Evolutionary conservation across 495 filamentous ascomycete species (phyloP).

Genomic region (Glutinoglossum americanum): DNA sequence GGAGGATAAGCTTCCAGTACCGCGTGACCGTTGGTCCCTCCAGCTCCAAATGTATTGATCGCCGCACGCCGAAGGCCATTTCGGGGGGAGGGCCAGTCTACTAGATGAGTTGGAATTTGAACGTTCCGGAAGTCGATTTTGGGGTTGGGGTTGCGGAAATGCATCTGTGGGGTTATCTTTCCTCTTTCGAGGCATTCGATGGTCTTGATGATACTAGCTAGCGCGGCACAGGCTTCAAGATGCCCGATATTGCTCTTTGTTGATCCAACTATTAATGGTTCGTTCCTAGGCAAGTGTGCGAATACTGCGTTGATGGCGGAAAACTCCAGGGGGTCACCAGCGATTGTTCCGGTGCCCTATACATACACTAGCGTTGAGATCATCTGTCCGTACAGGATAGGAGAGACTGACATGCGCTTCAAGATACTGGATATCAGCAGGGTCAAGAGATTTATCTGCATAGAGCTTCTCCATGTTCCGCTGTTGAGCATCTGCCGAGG

Average conservation of each 20-base stretch:
- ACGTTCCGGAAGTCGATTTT: slow-evolving; percentile 11
- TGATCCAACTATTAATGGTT: slow-evolving; percentile 10
- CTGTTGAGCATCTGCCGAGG: no score
- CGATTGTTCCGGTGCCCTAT: slow-evolving; percentile 20
- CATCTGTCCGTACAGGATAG: no score
- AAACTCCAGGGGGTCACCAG: slow-evolving; percentile 24
- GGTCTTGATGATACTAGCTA: slow-evolving; percentile 21
- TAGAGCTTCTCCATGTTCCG: no score
- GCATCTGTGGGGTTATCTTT: slow-evolving; percentile 15
- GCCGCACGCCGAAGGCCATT: slow-evolving; percentile 13
- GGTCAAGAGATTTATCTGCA: no score
- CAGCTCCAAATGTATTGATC: slow-evolving; percentile 23
- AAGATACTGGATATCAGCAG: slow-evolving; percentile 17
- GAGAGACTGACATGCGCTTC: slow-evolving; percentile 29
- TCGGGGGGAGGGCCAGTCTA: neutral
- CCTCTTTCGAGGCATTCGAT: slow-evolving; percentile 15
- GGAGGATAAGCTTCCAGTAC: slow-evolving; percentile 14
- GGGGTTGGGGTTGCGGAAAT: slow-evolving; percentile 19
- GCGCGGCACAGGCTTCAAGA: slow-evolving; percentile 24
- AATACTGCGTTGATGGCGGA: slow-evolving; percentile 15
- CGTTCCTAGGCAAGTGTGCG: neutral
- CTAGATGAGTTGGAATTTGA: slow-evolving; percentile 8
- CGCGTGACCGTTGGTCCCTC: slow-evolving; percentile 23
- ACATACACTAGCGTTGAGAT: no score
- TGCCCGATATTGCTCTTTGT: slow-evolving; percentile 16